Evolutionary conservation across 2,329 filamentous ascomycete genomes (phyloP).

Genomic region (Penicillium sclerotiorum): DNA sequence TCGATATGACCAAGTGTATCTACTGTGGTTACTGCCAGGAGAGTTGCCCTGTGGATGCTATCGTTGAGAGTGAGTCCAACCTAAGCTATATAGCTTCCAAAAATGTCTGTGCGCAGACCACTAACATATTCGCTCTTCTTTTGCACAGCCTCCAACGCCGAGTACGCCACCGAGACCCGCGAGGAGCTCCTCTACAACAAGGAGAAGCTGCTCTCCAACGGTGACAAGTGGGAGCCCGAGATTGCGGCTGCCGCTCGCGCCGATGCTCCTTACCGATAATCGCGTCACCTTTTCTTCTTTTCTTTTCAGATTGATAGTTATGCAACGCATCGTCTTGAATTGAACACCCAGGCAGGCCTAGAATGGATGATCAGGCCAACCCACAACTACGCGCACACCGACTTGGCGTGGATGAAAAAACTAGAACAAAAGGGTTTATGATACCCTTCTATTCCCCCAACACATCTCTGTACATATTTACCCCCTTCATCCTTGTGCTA

Average conservation of each 20-base stretch:
- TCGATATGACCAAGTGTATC: conserved; percentile 99
- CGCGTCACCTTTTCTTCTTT: neutral
- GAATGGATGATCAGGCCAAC: conserved; percentile 8
- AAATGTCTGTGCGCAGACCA: conserved; percentile 3
- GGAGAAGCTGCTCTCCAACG: conserved; percentile 86
- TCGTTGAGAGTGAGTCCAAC: conserved; percentile 66
- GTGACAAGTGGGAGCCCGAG: conserved; percentile 98
- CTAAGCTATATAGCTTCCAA: neutral
- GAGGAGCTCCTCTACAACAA: conserved; percentile 99
- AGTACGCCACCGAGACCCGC: conserved; percentile 76
- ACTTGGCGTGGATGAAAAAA: conserved; percentile 19
- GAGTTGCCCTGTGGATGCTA: conserved; percentile 97
- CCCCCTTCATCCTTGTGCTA: conserved; percentile 29
- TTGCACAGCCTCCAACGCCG: conserved; percentile 65
- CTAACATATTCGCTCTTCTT: conserved; percentile 3
- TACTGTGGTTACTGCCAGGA: conserved; percentile 99
- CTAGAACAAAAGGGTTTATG: conserved; percentile 18
- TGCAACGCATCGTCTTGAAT: neutral
- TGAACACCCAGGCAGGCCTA: conserved; percentile 7
- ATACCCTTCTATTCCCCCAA: conserved; percentile 10
- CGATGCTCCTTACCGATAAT: conserved; percentile 86
- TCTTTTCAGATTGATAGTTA: neutral
- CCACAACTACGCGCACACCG: conserved; percentile 8
- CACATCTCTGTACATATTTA: conserved; percentile 12
- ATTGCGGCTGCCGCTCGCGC: conserved; percentile 88